Evolutionary conservation across 257 asterid species (phyloP).

Genomic region (Linaria vulgaris): DNA sequence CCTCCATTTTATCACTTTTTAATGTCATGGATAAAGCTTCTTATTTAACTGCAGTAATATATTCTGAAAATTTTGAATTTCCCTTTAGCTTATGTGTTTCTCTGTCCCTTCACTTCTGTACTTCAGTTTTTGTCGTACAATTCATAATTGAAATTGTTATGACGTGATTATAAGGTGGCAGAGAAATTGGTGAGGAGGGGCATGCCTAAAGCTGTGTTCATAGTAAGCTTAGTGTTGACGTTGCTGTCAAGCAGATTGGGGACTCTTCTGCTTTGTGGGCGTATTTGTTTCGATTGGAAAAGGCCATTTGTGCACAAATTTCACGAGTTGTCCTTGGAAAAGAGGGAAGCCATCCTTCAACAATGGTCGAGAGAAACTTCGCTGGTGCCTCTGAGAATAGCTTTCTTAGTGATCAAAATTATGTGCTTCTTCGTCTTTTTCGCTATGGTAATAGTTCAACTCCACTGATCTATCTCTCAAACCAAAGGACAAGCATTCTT

Average conservation of each 20-base stretch:
- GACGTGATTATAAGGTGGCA: conserved; percentile 54
- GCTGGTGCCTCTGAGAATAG: conserved; percentile 51
- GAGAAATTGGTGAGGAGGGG: conserved; percentile 56
- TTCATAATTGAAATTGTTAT: neutral
- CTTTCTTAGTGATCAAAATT: conserved; percentile 51
- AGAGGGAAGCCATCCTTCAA: conserved; percentile 70
- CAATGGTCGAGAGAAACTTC: conserved; percentile 60
- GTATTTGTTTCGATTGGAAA: conserved; percentile 48
- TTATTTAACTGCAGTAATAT: neutral
- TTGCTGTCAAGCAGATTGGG: conserved; percentile 72
- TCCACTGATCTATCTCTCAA: neutral
- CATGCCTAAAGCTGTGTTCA: conserved; percentile 42
- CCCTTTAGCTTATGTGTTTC: neutral
- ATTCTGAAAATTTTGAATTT: neutral
- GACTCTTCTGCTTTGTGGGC: conserved; percentile 75
- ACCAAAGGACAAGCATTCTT: neutral
- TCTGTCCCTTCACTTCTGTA: neutral
- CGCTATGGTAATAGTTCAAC: conserved; percentile 49
- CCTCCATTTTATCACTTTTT: neutral
- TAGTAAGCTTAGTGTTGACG: conserved; percentile 47
- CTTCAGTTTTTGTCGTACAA: neutral
- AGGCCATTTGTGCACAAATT: conserved; percentile 80
- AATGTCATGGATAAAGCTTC: neutral
- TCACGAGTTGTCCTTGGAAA: conserved; percentile 52
- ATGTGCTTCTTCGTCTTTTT: conserved; percentile 51